Percentiles rank a stretch among this genome's conserved stretches.
phyloP scores from a whole-genome alignment of 169 alveolate genomes.

The Pseudocohnilembus persalinus region DNA sequence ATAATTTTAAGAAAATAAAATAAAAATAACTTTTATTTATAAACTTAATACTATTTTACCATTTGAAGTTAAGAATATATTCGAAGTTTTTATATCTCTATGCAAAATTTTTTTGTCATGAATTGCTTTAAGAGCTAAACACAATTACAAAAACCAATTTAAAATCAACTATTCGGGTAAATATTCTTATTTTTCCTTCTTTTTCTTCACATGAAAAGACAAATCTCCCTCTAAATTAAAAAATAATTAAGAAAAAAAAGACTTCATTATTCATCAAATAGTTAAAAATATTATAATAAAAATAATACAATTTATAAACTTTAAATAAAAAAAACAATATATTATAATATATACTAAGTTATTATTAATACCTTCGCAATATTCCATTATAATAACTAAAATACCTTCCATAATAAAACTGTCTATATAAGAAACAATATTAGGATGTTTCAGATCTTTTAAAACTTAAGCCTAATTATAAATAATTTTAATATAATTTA shows the following conservation, averaged over 20 bases:
- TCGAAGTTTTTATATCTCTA: slow-evolving; percentile 89
- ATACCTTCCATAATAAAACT: slow-evolving; percentile 75
- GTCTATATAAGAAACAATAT: slow-evolving; percentile 81
- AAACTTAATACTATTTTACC: slow-evolving; percentile 16
- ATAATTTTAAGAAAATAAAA: not conserved
- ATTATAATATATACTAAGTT: no score
- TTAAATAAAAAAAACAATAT: no score
- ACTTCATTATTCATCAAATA: no score
- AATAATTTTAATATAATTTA: not conserved
- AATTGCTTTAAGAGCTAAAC: slow-evolving; percentile 82
- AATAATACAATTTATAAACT: not conserved
- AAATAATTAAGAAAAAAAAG: not conserved
- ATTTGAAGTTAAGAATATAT: slow-evolving; percentile 84
- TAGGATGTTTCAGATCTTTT: slow-evolving; percentile 81
- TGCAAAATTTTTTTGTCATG: slow-evolving; percentile 87
- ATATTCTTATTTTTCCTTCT: slow-evolving; percentile 64
- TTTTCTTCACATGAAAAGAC: slow-evolving; percentile 71
- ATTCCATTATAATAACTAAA: slow-evolving; percentile 82
- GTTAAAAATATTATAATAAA: no score
- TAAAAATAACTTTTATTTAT: not conserved
- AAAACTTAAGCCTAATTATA: slow-evolving; percentile 59
- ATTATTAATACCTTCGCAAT: slow-evolving; percentile 56
- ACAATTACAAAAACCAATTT: slow-evolving; percentile 85
- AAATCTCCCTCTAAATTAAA: slow-evolving; percentile 78
- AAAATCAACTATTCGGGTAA: slow-evolving; percentile 85